Conservation (phyloP, 768 basidiomycete genomes). For the Panellus pusillus region DNA sequence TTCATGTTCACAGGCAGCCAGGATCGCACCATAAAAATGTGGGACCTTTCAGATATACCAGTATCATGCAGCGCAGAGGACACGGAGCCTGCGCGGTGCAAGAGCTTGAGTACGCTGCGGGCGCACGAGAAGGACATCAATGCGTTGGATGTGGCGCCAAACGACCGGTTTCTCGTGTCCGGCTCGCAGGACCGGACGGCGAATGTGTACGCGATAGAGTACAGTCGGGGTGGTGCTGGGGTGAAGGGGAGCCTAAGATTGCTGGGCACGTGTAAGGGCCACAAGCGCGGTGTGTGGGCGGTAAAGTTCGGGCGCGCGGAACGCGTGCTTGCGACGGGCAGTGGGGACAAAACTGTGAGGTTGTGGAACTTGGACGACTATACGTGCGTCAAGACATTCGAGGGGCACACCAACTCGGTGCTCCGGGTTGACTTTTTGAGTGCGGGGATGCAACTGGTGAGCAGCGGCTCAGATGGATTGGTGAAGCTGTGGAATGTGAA, state of each 20-base stretch:
- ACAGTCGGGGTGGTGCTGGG: conserved; percentile 38
- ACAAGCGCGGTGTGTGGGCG: conserved; percentile 95
- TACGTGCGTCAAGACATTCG: conserved; percentile 93
- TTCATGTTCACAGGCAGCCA: conserved; percentile 97
- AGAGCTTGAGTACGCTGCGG: conserved; percentile 80
- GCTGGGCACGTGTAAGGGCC: conserved; percentile 89
- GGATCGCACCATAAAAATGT: conserved; percentile 97
- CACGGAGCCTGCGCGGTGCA: conserved; percentile 49
- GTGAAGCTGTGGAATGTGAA: conserved; percentile 94
- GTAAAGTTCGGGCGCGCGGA: conserved; percentile 87
- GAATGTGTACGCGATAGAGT: conserved; percentile 82
- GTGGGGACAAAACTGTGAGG: conserved; percentile 92
- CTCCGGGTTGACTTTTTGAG: conserved; percentile 90
- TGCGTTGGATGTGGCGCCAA: conserved; percentile 88
- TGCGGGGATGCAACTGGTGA: conserved; percentile 81
- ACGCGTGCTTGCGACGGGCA: conserved; percentile 86
- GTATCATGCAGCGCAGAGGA: conserved; percentile 26
- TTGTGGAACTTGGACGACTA: conserved; percentile 95
- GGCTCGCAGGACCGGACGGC: conserved; percentile 96
- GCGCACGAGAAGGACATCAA: conserved; percentile 99
- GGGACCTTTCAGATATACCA: conserved; percentile 74
- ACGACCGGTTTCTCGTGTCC: conserved; percentile 84
- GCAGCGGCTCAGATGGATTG: conserved; percentile 89
- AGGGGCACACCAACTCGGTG: conserved; percentile 98
- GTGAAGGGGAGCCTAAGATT: conserved; percentile 71